phyloP scores from a whole-genome alignment of 1,284 basidiomycete species.

The Fomes fomentarius region DNA sequence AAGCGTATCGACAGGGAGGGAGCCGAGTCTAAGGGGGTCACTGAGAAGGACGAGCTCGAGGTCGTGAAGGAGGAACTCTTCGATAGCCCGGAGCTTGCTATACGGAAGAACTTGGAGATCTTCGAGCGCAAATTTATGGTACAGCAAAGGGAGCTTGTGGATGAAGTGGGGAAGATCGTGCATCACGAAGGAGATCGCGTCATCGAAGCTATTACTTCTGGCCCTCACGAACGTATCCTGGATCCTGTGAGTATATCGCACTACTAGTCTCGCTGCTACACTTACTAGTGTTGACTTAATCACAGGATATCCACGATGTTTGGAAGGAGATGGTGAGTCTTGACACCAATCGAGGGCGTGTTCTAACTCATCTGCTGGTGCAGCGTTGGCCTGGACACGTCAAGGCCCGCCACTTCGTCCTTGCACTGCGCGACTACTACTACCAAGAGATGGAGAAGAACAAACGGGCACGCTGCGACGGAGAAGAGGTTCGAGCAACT shows the following conservation, averaged over 20 bases:
- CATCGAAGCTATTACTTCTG: slow-evolving; percentile 27
- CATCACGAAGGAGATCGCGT: slow-evolving; percentile 30
- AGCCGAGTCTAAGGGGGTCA: neutral
- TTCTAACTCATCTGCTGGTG: neutral
- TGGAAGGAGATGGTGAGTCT: slow-evolving; percentile 36
- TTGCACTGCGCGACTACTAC: slow-evolving; percentile 39
- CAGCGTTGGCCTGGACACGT: slow-evolving; percentile 40
- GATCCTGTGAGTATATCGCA: slow-evolving; percentile 22
- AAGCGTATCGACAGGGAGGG: slow-evolving; percentile 14
- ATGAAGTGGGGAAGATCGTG: too few species aligned
- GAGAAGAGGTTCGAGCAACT: too few species aligned
- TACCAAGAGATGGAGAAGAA: too few species aligned
- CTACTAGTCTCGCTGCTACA: slow-evolving; percentile 1
- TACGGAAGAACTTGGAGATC: slow-evolving; percentile 29
- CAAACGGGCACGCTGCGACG: too few species aligned
- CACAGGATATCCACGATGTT: slow-evolving; percentile 22
- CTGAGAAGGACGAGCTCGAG: neutral
- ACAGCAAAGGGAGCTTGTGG: slow-evolving; percentile 30
- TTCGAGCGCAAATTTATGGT: slow-evolving; percentile 37
- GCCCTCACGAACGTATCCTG: slow-evolving; percentile 32
- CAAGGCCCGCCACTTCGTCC: slow-evolving; percentile 39
- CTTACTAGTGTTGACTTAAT: neutral
- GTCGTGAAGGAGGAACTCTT: slow-evolving; percentile 6
- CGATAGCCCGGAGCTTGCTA: slow-evolving; percentile 17
- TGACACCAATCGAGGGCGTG: neutral